Evolutionary conservation across 345 rosid species (phyloP).

Genomic region (Sapria himalayana): DNA sequence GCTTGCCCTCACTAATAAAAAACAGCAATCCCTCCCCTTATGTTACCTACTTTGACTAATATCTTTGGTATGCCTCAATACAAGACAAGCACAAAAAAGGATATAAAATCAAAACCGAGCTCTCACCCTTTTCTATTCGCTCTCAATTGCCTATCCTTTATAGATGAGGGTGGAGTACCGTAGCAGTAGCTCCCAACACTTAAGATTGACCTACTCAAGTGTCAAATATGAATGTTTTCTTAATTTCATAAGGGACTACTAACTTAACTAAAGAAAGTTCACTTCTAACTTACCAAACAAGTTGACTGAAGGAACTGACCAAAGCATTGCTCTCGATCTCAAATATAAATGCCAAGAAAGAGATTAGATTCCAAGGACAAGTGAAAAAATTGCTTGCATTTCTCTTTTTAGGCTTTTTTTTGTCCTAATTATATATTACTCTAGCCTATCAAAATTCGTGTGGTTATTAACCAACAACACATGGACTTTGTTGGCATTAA

Average conservation of each 20-base stretch:
- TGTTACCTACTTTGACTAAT: no score
- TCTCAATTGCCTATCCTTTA: neutral
- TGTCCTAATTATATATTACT: neutral
- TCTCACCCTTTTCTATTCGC: neutral
- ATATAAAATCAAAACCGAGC: neutral
- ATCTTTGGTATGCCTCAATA: neutral
- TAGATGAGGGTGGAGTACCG: neutral
- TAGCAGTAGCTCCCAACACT: neutral
- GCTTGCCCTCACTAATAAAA: slow-evolving; percentile 2
- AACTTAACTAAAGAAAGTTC: neutral
- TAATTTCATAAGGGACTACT: slow-evolving; percentile 1
- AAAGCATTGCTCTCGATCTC: neutral
- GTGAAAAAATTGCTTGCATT: neutral
- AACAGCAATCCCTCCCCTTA: neutral
- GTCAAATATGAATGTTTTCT: neutral
- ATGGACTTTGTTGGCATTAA: neutral
- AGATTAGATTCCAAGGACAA: no score
- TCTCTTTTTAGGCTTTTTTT: neutral
- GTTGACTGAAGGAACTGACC: neutral
- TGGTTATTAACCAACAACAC: neutral
- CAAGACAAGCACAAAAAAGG: neutral
- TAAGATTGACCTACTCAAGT: neutral
- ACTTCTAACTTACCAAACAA: neutral
- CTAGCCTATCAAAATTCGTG: neutral
- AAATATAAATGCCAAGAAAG: neutral